Base-by-base conservation (phyloP, 2,329 filamentous ascomycete species). In the Verticillium albo-atrum region DNA sequence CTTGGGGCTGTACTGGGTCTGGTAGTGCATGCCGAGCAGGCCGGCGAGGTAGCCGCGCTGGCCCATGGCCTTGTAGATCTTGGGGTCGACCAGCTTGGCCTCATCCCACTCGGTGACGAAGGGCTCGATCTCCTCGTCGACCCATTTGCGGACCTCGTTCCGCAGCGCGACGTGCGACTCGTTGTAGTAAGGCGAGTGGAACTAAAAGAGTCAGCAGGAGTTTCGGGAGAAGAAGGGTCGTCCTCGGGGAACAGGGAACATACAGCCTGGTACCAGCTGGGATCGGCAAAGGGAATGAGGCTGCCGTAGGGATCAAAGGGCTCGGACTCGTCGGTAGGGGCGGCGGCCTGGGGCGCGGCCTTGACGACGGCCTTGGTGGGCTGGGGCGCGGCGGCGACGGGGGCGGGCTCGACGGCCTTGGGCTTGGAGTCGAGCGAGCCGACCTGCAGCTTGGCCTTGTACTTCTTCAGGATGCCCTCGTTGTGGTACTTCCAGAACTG, bases 81-180 rank as follows among this genome's bases (percentile, higher is more conserved):
- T 84, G 53, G 90, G 86, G 0, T 95, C 94, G 2, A 98, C 92
- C 71, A 88, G 85, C 80, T 92, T 96, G 68, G 89, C 91, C 82
- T 98, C 95, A 68, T 99, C 95, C 95, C 95, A 99, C 74, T 99
- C 95, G 47, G 87, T 90, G 59, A 98, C 91, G 68, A 94, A 84
- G 25, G 95, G 94, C 80, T 97, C 92, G 72, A 98, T 89, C 68
- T 92, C 91, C 59, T 82, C 84, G 62, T 96, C 91, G 59, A 99
- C 86, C 93, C 93, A 99, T 79, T 92, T 84, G 70, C 95, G 90
- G 62, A 97, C 82, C 80, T 99, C 95, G 65, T 87, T 89, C 62
- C 95, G 92, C 55, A 99, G 89, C 56, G 92, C 92, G 59, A 87
- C 93, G 76, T 99, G 95, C 5, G 91, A 88, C 76, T 97, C 89